Conservation (phyloP, 345 rosid genomes). For the Kandelia obovata region DNA sequence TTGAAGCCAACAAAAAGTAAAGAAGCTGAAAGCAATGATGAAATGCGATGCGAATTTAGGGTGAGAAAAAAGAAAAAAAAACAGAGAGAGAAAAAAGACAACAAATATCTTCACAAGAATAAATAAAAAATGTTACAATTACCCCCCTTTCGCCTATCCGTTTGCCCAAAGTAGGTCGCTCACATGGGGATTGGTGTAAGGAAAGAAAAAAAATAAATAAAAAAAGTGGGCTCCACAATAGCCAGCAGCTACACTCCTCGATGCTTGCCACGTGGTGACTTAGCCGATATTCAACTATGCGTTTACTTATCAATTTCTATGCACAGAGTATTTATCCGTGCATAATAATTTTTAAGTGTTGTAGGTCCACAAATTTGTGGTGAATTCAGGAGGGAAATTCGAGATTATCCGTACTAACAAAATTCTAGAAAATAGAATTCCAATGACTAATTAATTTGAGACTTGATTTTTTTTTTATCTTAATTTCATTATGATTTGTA, state of each 20-base stretch:
- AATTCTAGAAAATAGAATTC: too few relatives aligned
- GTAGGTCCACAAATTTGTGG: too few relatives aligned
- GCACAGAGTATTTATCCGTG: too few relatives aligned
- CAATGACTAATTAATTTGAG: too few relatives aligned
- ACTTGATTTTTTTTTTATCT: too few relatives aligned
- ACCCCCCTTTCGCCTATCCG: constrained; percentile 16
- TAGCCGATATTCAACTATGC: not conserved
- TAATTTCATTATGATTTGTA: too few relatives aligned
- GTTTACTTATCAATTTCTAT: too few relatives aligned
- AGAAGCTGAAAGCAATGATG: too few relatives aligned
- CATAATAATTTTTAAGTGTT: too few relatives aligned
- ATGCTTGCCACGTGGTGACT: constrained; percentile 26
- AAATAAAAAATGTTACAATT: not conserved
- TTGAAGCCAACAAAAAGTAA: constrained; percentile 31
- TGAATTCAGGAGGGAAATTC: too few relatives aligned
- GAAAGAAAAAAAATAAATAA: not conserved
- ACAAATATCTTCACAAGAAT: not conserved
- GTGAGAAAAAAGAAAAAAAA: not conserved
- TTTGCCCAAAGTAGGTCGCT: constrained; percentile 1
- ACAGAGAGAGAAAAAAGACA: too few relatives aligned
- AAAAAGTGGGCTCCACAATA: constrained; percentile 8
- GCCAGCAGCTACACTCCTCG: constrained; percentile 8
- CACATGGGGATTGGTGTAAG: constrained; percentile 15
- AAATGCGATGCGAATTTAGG: not conserved
- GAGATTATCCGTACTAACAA: too few relatives aligned